Conservation (phyloP, 768 basidiomycete species). For the Amanita rimosa region DNA sequence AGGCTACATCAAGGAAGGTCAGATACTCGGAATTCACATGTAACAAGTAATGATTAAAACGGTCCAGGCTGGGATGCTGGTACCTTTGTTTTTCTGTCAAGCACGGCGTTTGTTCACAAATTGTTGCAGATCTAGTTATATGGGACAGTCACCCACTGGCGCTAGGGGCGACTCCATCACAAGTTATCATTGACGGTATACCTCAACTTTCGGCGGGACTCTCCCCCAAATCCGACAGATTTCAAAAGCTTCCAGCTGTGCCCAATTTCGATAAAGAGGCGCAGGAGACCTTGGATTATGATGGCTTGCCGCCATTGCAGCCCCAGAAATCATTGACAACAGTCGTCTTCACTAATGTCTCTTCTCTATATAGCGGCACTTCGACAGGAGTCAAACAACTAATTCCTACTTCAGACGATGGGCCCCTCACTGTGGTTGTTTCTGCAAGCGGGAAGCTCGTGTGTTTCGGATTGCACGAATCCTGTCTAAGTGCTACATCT, state of each 20-base stretch:
- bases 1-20: conserved; percentile 63
- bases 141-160: conserved; percentile 83
- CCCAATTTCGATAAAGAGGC: conserved; percentile 69
- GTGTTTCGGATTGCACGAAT: conserved; percentile 29
- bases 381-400: conserved; percentile 19
- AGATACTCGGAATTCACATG: conserved; percentile 2
- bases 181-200: conserved; percentile 89
- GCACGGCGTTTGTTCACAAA: neutral
- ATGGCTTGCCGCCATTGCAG: conserved; percentile 67
- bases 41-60: neutral
- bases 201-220: conserved; percentile 49
- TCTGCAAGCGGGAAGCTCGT: conserved; percentile 34
- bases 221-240: conserved; percentile 36
- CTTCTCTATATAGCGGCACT: conserved; percentile 25
- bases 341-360: conserved; percentile 61
- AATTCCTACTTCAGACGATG: conserved; percentile 13
- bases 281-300: conserved; percentile 43
- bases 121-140: conserved; percentile 52
- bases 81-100: conserved; percentile 14
- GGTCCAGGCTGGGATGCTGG: conserved; percentile 65
- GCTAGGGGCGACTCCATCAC: conserved; percentile 75
- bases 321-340: conserved; percentile 23
- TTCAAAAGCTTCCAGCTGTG: conserved; percentile 38
- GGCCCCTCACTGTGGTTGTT: conserved; percentile 24
- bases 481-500: conserved; percentile 13